Base-by-base conservation (phyloP, 805 yeast genomes). In the Limtongozyma cylindracea region DNA sequence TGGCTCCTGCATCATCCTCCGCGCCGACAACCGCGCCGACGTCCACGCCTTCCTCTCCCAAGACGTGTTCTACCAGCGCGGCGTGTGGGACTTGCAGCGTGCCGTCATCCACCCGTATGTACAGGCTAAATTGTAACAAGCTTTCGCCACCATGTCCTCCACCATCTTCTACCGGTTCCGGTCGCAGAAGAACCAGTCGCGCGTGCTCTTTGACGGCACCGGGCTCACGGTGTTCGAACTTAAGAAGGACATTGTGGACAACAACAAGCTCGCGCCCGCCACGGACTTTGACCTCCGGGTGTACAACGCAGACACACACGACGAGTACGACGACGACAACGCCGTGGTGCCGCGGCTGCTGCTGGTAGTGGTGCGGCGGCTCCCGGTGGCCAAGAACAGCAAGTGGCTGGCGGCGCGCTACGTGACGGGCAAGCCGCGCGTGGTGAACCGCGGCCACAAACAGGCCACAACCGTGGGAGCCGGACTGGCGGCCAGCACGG, bases 181-280 rank as follows among this genome's bases (percentile, higher is more conserved):
- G 27, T 84, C 92, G 10, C 94, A 82, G 41, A 70, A 67, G 35
- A 67, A 61, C 19, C 69, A 74, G 14, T 65, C 74, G 1, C 60
- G 91, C 19, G 63, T 88, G 13, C 58, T 69, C 21, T 88, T 88
- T 38, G 98, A 88, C 41, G 99, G 98, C 11, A 84, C 98, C 0
- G 95, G 96, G 14, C 65, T 88, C 19, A 77, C 92, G 2, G 92
- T 82, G 1, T 88, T 84, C 46, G 99, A 88, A 38, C 49, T 88
- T 27, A 88, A 88, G 45, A 67, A 84, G 28, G 96, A 88, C 33
- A 78, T 88, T 23, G 72, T 88, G 19, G 43, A 57, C 11, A 76
- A 67, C 18, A 84, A 82, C 43, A 73, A 66, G 33, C 52, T 88
- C 10, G 78, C 82, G 5, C 69, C 67, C 27, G 91, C 93, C 1